Base-by-base conservation (phyloP, 352 stramenopile species). In the Phytophthora fragariaefolia region DNA sequence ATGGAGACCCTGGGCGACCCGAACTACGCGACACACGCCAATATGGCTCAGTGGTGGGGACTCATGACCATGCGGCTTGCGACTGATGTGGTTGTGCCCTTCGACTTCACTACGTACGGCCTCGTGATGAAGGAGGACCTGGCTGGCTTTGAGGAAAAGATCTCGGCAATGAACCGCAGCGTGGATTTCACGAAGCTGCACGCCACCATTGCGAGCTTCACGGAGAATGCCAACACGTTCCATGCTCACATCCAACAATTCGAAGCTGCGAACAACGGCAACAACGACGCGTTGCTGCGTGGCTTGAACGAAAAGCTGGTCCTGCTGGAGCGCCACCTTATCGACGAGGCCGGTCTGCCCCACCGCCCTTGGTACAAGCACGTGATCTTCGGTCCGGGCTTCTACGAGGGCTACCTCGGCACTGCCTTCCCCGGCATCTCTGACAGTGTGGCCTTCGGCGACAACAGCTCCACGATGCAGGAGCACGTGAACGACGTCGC, bases 1-100 rank as follows among this genome's bases (percentile, higher is more conserved):
- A 70, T 90, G 48, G 80, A 92, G 34, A 85, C 47, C 12, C 54
- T 80, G 17, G 83, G 66, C 6, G 85, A 93, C 50, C 83, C 85
- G 51, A 54, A 74, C 28, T 92, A 83, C 64, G 63, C 56, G 23
- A 79, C 77, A 9, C 79, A 92, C 58, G 63, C 63, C 6, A 77
- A 74, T 47, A 74, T 77, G 48, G 56, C 82, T 10, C 67, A 76
- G 27, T 82, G 89, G 59, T 90, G 85, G 75, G 82, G 79, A 7
- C 58, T 91, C n/a, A 49, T 92, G 40, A 75, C 73, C 4, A 66
- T 92, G 43, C 74, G 78, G 13, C 63, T 93, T 1, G 79, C 82
- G 7, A 71, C 74, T 15, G 53, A 71, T 22, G 62, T 60, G 3
- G 45, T 88, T 4, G 64, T 91, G 15, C 78, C 80, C 9, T 79